These are phyloP conservation scores for Conticribra guillardii DNA, from an alignment of 108 stramenopile species.

Conservation along the genomic window DNA sequence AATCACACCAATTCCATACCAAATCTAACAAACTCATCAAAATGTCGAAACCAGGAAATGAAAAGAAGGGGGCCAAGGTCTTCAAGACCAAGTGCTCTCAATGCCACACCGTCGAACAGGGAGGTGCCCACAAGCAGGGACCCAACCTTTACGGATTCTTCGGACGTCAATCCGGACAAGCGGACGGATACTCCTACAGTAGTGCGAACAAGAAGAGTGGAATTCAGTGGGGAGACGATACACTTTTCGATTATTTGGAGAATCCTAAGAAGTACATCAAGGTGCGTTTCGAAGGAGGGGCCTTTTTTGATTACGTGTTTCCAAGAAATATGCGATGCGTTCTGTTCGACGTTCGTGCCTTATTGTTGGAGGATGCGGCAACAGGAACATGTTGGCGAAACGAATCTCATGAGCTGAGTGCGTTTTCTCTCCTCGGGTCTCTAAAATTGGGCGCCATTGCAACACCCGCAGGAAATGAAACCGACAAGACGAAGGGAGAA, in stretches of 20 bases:
- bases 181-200: slow-evolving; percentile 97
- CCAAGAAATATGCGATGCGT: neutral
- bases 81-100: slow-evolving; percentile 97
- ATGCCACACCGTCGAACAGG: slow-evolving; percentile 99
- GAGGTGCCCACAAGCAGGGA: slow-evolving; percentile 98
- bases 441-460: too few species aligned
- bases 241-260: slow-evolving; percentile 93
- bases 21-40: too few species aligned
- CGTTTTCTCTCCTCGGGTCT: too few species aligned
- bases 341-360: slow-evolving; percentile 1
- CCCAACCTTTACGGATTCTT: slow-evolving; percentile 99
- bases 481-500: too few species aligned
- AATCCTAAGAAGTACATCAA: slow-evolving; percentile 99
- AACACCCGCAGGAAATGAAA: too few species aligned
- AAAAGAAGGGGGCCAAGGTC: slow-evolving; percentile 93
- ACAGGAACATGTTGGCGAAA: too few species aligned
- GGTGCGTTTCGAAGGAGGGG: slow-evolving; percentile 73
- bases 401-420: too few species aligned
- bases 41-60: slow-evolving; percentile 66
- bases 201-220: slow-evolving; percentile 98
- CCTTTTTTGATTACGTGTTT: neutral
- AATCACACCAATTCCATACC: too few species aligned
- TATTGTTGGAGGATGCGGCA: neutral
- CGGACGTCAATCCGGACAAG: slow-evolving; percentile 96
- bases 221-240: slow-evolving; percentile 94